phyloP scores from a whole-genome alignment of 306 rosid genomes.

The Ormosia emarginata region DNA sequence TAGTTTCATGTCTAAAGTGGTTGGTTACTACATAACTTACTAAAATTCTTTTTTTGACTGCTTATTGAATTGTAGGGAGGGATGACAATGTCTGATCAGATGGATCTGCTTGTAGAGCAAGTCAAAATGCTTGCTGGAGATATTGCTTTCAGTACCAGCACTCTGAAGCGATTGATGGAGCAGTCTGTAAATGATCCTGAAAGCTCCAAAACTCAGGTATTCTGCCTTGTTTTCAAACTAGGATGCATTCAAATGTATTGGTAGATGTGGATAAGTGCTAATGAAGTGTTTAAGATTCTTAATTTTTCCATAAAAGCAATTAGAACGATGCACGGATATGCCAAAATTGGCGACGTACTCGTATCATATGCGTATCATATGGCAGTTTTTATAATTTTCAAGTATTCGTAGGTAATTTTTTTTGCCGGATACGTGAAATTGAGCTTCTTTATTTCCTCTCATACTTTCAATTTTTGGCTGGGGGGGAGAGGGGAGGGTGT shows the following conservation, averaged over 20 bases:
- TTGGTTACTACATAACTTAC: not conserved
- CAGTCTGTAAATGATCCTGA: conserved; percentile 83
- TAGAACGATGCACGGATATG: not conserved
- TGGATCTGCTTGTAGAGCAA: conserved; percentile 96
- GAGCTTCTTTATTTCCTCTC: not conserved
- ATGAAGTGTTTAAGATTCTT: not conserved
- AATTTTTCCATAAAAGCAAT: not conserved
- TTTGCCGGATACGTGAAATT: not conserved
- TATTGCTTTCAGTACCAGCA: conserved; percentile 91
- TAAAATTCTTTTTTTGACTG: conserved; percentile 14
- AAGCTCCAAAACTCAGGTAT: conserved; percentile 79
- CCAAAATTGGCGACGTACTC: not conserved
- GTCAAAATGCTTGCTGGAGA: conserved; percentile 99
- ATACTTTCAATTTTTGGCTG: not conserved
- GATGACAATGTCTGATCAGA: conserved; percentile 86
- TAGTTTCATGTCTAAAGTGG: not conserved
- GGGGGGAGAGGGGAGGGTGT: not conserved
- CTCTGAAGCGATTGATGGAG: conserved; percentile 93
- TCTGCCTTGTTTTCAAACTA: not conserved
- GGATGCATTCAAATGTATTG: not conserved
- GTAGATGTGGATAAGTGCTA: conserved; percentile 1
- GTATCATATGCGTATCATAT: not conserved
- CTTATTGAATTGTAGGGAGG: conserved; percentile 65
- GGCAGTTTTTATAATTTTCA: not conserved
- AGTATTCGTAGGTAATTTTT: not conserved